A percentile compares a stretch with the other conserved stretches of the same genome.
Evolutionary conservation across 495 filamentous ascomycete species (phyloP).

Genomic region (Penicillium atrosanguineum): DNA sequence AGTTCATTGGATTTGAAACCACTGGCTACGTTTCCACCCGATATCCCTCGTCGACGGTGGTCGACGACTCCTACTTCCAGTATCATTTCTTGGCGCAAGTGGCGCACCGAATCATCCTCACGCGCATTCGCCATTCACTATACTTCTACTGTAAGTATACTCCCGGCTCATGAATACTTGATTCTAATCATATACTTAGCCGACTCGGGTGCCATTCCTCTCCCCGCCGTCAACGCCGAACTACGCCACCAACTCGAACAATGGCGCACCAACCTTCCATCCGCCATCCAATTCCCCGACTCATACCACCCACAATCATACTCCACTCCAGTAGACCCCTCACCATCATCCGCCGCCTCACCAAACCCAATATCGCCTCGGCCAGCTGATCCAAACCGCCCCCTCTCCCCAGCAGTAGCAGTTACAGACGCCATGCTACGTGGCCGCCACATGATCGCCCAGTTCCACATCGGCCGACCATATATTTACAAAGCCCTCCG

Average conservation of each 20-base stretch:
- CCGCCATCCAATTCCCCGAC: constrained; percentile 40
- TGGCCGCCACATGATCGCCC: constrained; percentile 44
- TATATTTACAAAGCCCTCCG: constrained; percentile 49
- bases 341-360: constrained; percentile 26
- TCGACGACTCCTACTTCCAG: constrained; percentile 49
- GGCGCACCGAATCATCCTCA: constrained; percentile 49
- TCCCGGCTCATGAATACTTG: not conserved
- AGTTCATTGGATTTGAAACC: constrained; percentile 46
- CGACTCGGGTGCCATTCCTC: constrained; percentile 45
- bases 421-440: constrained; percentile 48
- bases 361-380: constrained; percentile 21
- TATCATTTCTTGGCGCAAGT: constrained; percentile 51
- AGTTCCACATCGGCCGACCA: constrained; percentile 49
- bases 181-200: constrained; percentile 22
- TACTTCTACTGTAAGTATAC: constrained; percentile 44
- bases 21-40: constrained; percentile 32
- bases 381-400: constrained; percentile 21
- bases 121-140: constrained; percentile 46
- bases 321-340: constrained; percentile 18
- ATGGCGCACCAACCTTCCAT: constrained; percentile 46
- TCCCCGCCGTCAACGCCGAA: constrained; percentile 44
- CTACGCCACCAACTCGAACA: constrained; percentile 47
- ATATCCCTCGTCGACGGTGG: constrained; percentile 27
- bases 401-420: constrained; percentile 38
- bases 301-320: constrained; percentile 15